A percentile compares a stretch with the other conserved stretches of the same genome.
Conservation (phyloP, 2,329 filamentous ascomycete species). For the Colletotrichum higginsianum region DNA sequence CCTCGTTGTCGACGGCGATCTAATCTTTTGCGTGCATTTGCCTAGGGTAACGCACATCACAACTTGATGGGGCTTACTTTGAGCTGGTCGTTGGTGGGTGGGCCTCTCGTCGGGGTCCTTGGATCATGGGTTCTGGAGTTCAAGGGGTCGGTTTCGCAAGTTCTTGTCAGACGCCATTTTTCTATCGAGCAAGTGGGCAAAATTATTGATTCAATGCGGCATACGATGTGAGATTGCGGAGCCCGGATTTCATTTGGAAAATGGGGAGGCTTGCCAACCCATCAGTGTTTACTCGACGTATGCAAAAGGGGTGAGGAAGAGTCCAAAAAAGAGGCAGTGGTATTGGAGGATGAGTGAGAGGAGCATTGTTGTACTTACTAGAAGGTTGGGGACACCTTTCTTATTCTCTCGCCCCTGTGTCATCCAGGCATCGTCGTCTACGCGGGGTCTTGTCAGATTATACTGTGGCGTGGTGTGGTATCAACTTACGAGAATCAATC, state of each 20-base stretch:
- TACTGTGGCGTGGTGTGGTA: conserved; percentile 34
- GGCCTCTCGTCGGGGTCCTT: conserved; percentile 19
- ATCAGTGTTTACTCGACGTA: conserved; percentile 19
- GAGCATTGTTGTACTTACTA: conserved; percentile 41
- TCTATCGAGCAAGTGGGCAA: conserved; percentile 36
- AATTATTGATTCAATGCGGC: conserved; percentile 41
- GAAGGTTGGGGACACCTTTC: conserved; percentile 24
- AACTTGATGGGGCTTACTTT: conserved; percentile 11
- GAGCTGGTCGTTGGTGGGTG: conserved; percentile 14
- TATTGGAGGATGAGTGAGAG: conserved; percentile 10
- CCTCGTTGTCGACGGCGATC: conserved; percentile 26
- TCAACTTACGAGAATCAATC: conserved; percentile 37
- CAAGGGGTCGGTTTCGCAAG: conserved; percentile 34
- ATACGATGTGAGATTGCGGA: conserved; percentile 41
- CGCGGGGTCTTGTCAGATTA: conserved; percentile 37
- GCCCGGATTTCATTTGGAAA: conserved; percentile 33
- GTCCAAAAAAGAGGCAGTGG: conserved; percentile 31
- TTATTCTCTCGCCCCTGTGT: background rate
- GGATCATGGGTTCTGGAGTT: conserved; percentile 39
- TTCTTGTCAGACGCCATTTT: conserved; percentile 26
- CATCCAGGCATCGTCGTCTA: conserved; percentile 26
- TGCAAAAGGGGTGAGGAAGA: conserved; percentile 29
- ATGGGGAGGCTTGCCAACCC: conserved; percentile 26
- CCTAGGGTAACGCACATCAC: conserved; percentile 24
- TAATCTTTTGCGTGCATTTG: conserved; percentile 36